phyloP scores from a whole-genome alignment of 2,329 filamentous ascomycete species.

The Coleophoma crateriformis region DNA sequence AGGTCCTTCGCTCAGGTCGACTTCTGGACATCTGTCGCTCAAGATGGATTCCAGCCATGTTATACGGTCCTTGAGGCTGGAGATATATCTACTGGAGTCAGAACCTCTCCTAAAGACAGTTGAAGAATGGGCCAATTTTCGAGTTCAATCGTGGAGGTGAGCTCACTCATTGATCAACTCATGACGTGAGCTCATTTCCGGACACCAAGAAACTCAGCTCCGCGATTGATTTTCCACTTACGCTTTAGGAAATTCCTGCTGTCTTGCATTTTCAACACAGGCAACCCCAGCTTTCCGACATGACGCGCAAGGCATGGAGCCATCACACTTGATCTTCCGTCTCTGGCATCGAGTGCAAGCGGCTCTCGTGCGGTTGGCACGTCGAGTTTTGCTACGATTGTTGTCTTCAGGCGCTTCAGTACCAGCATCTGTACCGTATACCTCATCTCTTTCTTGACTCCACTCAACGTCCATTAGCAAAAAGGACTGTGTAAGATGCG shows the following conservation, averaged over 20 bases:
- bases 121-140: too few species aligned
- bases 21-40: conserved; percentile 32
- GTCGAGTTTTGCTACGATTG: neutral
- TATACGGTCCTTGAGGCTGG: conserved; percentile 34
- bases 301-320: conserved; percentile 35
- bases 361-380: conserved; percentile 5
- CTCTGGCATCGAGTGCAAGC: conserved; percentile 34
- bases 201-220: neutral
- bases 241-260: conserved; percentile 32
- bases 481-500: neutral
- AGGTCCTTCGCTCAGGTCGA: conserved; percentile 30
- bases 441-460: neutral
- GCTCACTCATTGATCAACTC: neutral
- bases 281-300: conserved; percentile 35
- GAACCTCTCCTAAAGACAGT: too few species aligned
- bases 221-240: conserved; percentile 28
- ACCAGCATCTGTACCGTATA: neutral
- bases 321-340: conserved; percentile 46
- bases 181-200: neutral
- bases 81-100: conserved; percentile 23
- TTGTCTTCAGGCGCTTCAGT: neutral
- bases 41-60: conserved; percentile 41
- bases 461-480: neutral
- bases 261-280: conserved; percentile 39
- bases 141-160: too few species aligned